Evolutionary conservation across 2,329 filamentous ascomycete species (phyloP), one percentile per base, ranked within the genome.

Genomic region (Hirsutella thompsonii): DNA sequence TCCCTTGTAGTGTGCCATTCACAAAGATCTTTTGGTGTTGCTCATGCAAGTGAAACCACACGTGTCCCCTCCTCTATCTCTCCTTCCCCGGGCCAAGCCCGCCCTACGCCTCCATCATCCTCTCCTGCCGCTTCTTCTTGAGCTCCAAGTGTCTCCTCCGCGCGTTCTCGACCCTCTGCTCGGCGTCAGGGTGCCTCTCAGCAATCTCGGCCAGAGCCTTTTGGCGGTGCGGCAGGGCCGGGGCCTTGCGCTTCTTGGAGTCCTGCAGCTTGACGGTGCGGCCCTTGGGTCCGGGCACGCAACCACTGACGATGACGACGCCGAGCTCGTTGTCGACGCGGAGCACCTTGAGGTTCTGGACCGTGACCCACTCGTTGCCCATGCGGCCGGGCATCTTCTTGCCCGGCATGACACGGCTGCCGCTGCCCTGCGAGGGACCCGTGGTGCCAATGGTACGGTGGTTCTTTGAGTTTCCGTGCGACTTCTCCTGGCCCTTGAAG

Each of bases 331-430:
- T 74, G 64, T 96, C 88, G 28, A 94, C 81, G 69, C 87, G 81
- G 59, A 98, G 66, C 40, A 98, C 79, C 64, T 82, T 84, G 52
- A 96, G 67, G 63, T 94, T 95, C 72, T 95, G 89, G 43, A 92
- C 74, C 37, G 92, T 98, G 42, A 88, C 83, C 50, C 77, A 79
- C 62, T 94, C 76, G 49, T 83, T 84, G 48, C 92, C 92, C 92
- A 98, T 96, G 44, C 86, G 79, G 42, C 92, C 92, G 3, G 92
- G 79, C 92, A 98, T 98, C 67, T 88, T 92, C 77, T 98, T 98
- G 45, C 92, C 92, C 0, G 92, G 92, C 57, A 88, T 69, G 20
- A 98, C 90, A 64, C 92, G 79, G 47, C 86, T 93, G 66, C 92
- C 92, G 58, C 83, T 81, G 49, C 92, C 92, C 64, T 98, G 92